Evolutionary conservation across 305 asterid genomes (phyloP).

Genomic region (Fraxinus floribunda): DNA sequence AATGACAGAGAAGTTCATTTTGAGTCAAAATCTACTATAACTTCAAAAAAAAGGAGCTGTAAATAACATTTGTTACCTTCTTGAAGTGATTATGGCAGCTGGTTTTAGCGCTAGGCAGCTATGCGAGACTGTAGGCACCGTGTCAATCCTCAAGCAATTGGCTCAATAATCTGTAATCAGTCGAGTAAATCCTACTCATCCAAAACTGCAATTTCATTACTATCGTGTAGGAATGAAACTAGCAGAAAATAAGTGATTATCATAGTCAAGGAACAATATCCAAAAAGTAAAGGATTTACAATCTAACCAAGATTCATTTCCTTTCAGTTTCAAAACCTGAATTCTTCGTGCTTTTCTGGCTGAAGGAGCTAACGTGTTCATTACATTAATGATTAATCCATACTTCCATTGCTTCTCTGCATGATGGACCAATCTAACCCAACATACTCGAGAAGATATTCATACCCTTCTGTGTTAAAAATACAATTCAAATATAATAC

Average conservation of each 20-base stretch:
- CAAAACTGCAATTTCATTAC: not conserved
- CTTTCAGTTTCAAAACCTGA: not conserved
- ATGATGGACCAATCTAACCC: not conserved
- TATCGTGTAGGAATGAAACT: not conserved
- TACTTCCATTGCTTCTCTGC: not conserved
- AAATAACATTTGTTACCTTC: not conserved
- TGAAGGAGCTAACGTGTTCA: not conserved
- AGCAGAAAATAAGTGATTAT: not conserved
- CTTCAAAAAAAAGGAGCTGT: not conserved
- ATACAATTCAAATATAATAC: not conserved
- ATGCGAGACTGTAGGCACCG: not conserved
- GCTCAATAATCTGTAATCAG: not conserved
- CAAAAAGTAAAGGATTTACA: not conserved
- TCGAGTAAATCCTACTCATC: not conserved
- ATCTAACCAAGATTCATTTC: not conserved
- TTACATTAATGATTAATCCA: not conserved
- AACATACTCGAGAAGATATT: not conserved
- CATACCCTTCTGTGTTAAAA: not conserved
- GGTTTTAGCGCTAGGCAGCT: not conserved
- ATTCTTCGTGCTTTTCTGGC: not conserved
- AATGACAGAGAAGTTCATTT: not conserved
- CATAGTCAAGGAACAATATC: not conserved
- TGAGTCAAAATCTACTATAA: not conserved
- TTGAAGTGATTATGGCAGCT: not conserved
- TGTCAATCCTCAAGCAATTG: not conserved